Percentiles rank a stretch among this genome's conserved stretches.
Evolutionary conservation across 345 rosid species (phyloP).

Genomic region (Heritiera fomes): DNA sequence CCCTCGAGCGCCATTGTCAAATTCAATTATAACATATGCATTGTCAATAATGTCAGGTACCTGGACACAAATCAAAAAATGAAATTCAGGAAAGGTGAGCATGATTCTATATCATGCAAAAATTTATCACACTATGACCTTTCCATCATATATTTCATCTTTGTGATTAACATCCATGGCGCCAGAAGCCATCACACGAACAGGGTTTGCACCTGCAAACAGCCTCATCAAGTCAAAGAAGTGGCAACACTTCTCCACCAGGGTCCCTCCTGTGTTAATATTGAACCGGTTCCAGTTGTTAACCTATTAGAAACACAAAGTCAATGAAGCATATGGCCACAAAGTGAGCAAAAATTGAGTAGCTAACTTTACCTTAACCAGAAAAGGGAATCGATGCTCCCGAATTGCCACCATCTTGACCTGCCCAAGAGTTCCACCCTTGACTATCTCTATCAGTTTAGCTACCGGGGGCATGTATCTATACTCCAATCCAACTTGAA

Average conservation of each 20-base stretch:
- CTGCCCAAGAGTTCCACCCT: conserved; percentile 61
- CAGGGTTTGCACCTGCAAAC: conserved; percentile 81
- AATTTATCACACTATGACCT: conserved; percentile 38
- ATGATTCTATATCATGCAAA: not conserved
- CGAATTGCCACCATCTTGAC: conserved; percentile 91
- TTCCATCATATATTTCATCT: conserved; percentile 87
- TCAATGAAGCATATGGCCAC: conserved; percentile 15
- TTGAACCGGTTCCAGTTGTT: conserved; percentile 94
- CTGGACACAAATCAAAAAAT: conserved; percentile 35
- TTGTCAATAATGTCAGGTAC: conserved; percentile 91
- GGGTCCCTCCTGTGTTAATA: conserved; percentile 82
- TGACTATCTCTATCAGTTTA: conserved; percentile 75
- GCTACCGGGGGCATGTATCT: conserved; percentile 96
- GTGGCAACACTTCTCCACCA: conserved; percentile 98
- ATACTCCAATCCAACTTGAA: conserved; percentile 92
- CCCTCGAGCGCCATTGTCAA: conserved; percentile 86
- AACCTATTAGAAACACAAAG: conserved; percentile 49
- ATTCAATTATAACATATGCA: conserved; percentile 84
- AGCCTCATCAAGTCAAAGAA: conserved; percentile 95
- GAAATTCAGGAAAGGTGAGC: not conserved
- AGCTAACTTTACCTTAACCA: conserved; percentile 68
- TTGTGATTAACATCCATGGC: conserved; percentile 88
- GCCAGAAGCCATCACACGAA: conserved; percentile 93
- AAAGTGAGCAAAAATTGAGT: conserved; percentile 18
- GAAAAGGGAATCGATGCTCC: conserved; percentile 91